Conservation (phyloP, 495 filamentous ascomycete genomes). For the Talaromyces nanjingensis region DNA sequence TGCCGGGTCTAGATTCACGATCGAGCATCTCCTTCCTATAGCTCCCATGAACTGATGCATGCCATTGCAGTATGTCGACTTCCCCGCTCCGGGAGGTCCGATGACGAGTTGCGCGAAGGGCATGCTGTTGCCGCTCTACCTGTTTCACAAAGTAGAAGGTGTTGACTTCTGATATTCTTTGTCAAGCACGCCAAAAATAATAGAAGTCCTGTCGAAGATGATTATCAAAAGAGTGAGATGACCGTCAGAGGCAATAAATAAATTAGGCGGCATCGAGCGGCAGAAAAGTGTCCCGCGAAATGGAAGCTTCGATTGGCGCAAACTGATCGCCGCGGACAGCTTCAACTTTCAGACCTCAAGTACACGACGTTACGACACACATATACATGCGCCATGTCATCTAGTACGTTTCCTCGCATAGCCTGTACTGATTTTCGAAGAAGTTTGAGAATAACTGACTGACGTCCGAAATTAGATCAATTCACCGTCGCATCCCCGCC, state of each 20-base stretch:
- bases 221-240: neutral
- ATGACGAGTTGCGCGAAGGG: constrained; percentile 74
- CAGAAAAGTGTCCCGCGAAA: constrained; percentile 12
- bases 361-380: neutral
- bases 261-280: neutral
- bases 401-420: constrained; percentile 1
- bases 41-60: constrained; percentile 97
- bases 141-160: neutral
- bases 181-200: neutral
- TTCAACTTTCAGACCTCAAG: neutral
- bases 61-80: constrained; percentile 96
- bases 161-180: neutral
- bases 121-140: constrained; percentile 26
- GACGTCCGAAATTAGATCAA: constrained; percentile 24
- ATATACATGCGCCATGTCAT: constrained; percentile 5
- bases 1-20: constrained; percentile 94
- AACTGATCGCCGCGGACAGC: constrained; percentile 13
- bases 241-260: neutral
- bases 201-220: neutral
- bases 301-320: constrained; percentile 23
- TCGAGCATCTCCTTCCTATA: constrained; percentile 87
- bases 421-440: neutral
- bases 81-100: constrained; percentile 87
- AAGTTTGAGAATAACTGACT: neutral
- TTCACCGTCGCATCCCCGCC: constrained; percentile 55